Evolutionary conservation across 345 rosid species (phyloP).

Genomic region (Erucastrum elatum): DNA sequence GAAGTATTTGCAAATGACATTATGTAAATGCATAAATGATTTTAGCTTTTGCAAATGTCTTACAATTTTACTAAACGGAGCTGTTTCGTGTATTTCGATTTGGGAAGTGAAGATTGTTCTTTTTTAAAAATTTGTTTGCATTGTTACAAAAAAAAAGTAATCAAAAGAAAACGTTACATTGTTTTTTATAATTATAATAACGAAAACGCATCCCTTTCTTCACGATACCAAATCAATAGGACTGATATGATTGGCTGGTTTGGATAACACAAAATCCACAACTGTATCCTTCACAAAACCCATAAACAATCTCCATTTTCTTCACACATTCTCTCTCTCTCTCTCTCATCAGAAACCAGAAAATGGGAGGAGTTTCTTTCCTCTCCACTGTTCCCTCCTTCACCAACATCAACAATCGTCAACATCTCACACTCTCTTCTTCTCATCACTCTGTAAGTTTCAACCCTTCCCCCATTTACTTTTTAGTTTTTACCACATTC

Average conservation of each 20-base stretch:
- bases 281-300: slow-evolving; percentile 33
- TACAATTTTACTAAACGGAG: too few relatives aligned
- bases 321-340: slow-evolving; percentile 10
- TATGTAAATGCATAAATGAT: background rate
- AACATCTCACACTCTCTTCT: slow-evolving; percentile 29
- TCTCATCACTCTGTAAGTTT: slow-evolving; percentile 39
- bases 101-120: too few relatives aligned
- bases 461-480: slow-evolving; percentile 19
- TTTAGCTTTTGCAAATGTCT: background rate
- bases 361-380: slow-evolving; percentile 51
- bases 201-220: background rate
- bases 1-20: background rate
- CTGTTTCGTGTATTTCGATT: too few relatives aligned
- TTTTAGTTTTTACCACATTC: background rate
- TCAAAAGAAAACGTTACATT: too few relatives aligned
- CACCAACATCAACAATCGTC: slow-evolving; percentile 29
- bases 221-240: slow-evolving; percentile 18
- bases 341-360: slow-evolving; percentile 16
- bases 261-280: slow-evolving; percentile 40
- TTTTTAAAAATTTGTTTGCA: too few relatives aligned
- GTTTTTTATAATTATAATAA: too few relatives aligned
- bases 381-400: slow-evolving; percentile 58
- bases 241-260: slow-evolving; percentile 34
- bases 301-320: slow-evolving; percentile 3
- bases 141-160: too few relatives aligned